Conservation (phyloP, 768 basidiomycete species). For the Lactarius pseudohatsudake region DNA sequence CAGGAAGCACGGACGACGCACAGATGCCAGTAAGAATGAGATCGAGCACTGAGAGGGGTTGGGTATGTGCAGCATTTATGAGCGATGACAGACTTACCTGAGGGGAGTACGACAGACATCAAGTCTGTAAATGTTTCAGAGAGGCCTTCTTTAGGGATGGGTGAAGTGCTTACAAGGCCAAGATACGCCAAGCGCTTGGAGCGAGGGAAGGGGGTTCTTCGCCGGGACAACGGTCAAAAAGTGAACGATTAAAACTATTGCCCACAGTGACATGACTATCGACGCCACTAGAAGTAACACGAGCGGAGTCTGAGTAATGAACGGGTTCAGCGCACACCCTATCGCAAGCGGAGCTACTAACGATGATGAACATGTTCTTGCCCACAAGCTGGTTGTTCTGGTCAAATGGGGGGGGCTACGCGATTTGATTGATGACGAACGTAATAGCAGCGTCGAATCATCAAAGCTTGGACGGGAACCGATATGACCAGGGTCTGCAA, state of each 20-base stretch:
- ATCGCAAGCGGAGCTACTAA: not conserved
- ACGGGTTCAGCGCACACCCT: not conserved
- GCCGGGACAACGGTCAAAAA: too few relatives aligned
- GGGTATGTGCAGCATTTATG: not conserved
- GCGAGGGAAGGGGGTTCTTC: not conserved
- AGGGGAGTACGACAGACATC: not conserved
- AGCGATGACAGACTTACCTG: not conserved
- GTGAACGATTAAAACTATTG: not conserved
- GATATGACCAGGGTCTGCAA: slow-evolving; percentile 9
- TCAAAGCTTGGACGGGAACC: slow-evolving; percentile 13
- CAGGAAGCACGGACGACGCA: not conserved
- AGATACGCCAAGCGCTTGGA: not conserved
- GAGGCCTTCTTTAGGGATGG: not conserved
- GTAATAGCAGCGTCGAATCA: slow-evolving; percentile 23
- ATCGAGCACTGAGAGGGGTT: not conserved
- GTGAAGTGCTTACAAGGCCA: slow-evolving; percentile 13
- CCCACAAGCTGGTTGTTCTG: slow-evolving; percentile 3
- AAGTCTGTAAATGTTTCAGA: not conserved
- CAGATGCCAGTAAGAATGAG: not conserved
- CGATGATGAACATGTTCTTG: slow-evolving; percentile 10
- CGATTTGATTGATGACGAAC: slow-evolving; percentile 5
- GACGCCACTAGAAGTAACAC: slow-evolving; percentile 13
- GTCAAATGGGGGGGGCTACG: not conserved
- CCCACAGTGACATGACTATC: not conserved
- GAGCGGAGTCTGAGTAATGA: slow-evolving; percentile 5